phyloP scores from a whole-genome alignment of 2,329 filamentous ascomycete species.

The Diaporthe sp. region DNA sequence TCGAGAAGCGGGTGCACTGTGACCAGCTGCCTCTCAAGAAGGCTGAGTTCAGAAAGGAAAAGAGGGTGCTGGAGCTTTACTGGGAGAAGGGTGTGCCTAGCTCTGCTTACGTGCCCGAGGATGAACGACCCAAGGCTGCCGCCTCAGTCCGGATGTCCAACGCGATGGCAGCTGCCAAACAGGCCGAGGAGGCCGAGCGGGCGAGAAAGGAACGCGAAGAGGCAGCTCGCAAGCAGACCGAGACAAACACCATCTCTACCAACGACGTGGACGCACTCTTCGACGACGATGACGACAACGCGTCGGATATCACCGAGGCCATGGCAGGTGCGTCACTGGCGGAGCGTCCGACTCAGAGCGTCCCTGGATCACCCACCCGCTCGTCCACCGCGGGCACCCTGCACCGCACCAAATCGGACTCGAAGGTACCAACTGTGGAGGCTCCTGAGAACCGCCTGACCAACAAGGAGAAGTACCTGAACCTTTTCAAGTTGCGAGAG shows the following conservation, averaged over 20 bases:
- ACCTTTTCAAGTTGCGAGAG: conserved; percentile 89
- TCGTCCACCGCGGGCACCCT: conserved; percentile 77
- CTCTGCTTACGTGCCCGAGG: conserved; percentile 95
- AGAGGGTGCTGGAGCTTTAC: conserved; percentile 94
- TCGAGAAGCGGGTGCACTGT: conserved; percentile 99
- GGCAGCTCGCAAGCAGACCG: conserved; percentile 91
- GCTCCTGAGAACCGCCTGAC: conserved; percentile 83
- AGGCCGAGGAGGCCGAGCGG: conserved; percentile 86
- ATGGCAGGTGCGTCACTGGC: conserved; percentile 91
- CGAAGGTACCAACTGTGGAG: conserved; percentile 85
- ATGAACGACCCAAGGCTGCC: conserved; percentile 91
- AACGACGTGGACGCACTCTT: conserved; percentile 97
- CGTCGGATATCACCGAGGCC: conserved; percentile 89
- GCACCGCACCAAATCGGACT: conserved; percentile 92
- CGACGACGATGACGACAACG: conserved; percentile 91
- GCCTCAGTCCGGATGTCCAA: conserved; percentile 81
- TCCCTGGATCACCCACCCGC: conserved; percentile 89
- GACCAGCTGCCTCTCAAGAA: conserved; percentile 98
- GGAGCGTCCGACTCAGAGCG: conserved; percentile 94
- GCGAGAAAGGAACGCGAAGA: conserved; percentile 90
- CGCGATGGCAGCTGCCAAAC: conserved; percentile 81
- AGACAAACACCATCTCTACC: conserved; percentile 93
- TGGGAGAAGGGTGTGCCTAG: conserved; percentile 99
- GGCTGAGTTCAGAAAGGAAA: conserved; percentile 98
- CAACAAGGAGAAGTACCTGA: conserved; percentile 97